Evolutionary conservation across 1,139 yeast species (phyloP).

Genomic region (Hansenula lynferdii): DNA sequence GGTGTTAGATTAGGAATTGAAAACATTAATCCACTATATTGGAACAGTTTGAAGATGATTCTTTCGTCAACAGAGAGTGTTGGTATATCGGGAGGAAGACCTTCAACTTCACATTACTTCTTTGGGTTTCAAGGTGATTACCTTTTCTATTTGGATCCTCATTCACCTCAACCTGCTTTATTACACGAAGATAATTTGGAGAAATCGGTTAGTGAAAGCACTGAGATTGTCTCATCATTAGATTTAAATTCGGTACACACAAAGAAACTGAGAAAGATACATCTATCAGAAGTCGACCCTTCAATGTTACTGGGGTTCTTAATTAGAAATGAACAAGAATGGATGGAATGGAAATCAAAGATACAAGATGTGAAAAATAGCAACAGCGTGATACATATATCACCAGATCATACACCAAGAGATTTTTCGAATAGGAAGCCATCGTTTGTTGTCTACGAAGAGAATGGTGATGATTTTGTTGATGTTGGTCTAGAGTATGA

Average conservation of each 20-base stretch:
- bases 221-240: constrained; percentile 12
- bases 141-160: constrained; percentile 87
- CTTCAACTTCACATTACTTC: constrained; percentile 89
- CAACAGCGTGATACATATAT: constrained; percentile 49
- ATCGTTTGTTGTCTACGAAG: constrained; percentile 24
- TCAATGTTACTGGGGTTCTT: constrained; percentile 91
- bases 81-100: constrained; percentile 97
- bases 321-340: constrained; percentile 48
- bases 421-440: constrained; percentile 25
- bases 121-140: constrained; percentile 71
- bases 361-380: constrained; percentile 24
- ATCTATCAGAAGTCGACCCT: constrained; percentile 75
- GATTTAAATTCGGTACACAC: constrained; percentile 53
- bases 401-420: constrained; percentile 21
- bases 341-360: constrained; percentile 45
- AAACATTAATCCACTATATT: constrained; percentile 64
- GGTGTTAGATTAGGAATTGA: constrained; percentile 85
- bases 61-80: constrained; percentile 59
- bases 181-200: constrained; percentile 8
- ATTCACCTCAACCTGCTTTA: constrained; percentile 59
- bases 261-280: constrained; percentile 49
- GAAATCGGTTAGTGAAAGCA: constrained; percentile 7
- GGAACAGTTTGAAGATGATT: constrained; percentile 60
- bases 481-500: constrained; percentile 34
- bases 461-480: constrained; percentile 37